Evolutionary conservation across 371 early-diverging fungal species (phyloP).

Genomic region (Mucor indicus): DNA sequence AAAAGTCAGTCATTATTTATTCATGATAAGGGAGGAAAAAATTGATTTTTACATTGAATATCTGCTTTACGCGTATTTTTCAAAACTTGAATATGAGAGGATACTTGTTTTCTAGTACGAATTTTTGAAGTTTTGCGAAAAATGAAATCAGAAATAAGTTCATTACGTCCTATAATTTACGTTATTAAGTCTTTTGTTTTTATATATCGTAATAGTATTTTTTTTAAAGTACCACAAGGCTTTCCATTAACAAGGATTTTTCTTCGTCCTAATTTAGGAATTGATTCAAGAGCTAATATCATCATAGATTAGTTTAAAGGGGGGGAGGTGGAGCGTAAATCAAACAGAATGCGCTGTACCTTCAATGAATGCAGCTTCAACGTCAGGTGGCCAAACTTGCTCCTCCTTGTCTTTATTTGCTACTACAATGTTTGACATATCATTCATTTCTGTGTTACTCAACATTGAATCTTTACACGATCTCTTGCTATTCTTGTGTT

Average conservation of each 20-base stretch:
- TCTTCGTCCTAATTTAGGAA: slow-evolving; percentile 36
- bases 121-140: slow-evolving; percentile 60
- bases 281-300: slow-evolving; percentile 8
- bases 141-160: slow-evolving; percentile 74
- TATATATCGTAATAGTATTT: background rate
- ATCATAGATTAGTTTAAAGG: background rate
- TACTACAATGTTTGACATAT: slow-evolving; percentile 2
- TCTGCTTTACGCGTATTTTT: slow-evolving; percentile 69
- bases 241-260: slow-evolving; percentile 56
- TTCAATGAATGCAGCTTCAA: slow-evolving; percentile 65
- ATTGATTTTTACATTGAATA: slow-evolving; percentile 41
- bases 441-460: slow-evolving; percentile 2
- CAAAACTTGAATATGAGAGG: slow-evolving; percentile 76
- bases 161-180: slow-evolving; percentile 64
- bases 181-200: too few relatives aligned
- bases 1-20: background rate
- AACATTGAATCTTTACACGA: slow-evolving; percentile 19
- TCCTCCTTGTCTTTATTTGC: slow-evolving; percentile 32
- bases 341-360: slow-evolving; percentile 37
- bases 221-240: slow-evolving; percentile 54
- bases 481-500: background rate
- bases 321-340: background rate
- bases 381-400: slow-evolving; percentile 65
- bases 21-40: background rate
- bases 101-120: slow-evolving; percentile 74